A percentile compares a stretch with the other conserved stretches of the same genome.
phyloP scores from a whole-genome alignment of 768 basidiomycete genomes.

The Leccinum barrowsii region DNA sequence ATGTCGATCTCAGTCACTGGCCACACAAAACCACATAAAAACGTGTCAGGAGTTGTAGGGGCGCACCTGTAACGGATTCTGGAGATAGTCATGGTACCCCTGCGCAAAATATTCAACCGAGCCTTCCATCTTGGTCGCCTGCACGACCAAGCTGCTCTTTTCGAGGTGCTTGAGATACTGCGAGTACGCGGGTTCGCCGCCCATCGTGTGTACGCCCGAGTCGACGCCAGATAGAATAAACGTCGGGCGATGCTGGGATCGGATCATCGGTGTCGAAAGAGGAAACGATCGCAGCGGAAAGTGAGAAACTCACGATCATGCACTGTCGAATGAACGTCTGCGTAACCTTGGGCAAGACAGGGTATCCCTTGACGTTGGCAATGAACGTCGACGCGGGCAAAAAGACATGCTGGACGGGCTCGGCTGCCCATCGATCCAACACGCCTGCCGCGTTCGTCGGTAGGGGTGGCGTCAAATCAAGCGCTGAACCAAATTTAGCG shows the following conservation, averaged over 20 bases:
- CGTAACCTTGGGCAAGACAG: conserved; percentile 90
- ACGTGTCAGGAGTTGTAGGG: background rate
- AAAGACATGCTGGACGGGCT: conserved; percentile 86
- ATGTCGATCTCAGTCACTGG: background rate
- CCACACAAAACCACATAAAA: background rate
- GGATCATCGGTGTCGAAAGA: background rate
- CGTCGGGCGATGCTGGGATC: conserved; percentile 75
- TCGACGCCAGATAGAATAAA: conserved; percentile 75
- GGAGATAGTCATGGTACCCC: conserved; percentile 93
- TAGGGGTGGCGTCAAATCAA: conserved; percentile 87
- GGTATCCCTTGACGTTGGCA: conserved; percentile 94
- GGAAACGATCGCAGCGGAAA: too few species aligned
- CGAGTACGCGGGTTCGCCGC: conserved; percentile 83
- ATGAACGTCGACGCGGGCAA: conserved; percentile 91
- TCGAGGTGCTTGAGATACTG: conserved; percentile 87
- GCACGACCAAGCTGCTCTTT: conserved; percentile 65
- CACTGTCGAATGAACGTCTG: conserved; percentile 88
- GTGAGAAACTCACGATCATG: conserved; percentile 62
- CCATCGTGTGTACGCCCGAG: conserved; percentile 63
- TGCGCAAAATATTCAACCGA: conserved; percentile 88
- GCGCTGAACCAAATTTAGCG: conserved; percentile 50
- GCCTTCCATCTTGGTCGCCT: conserved; percentile 60
- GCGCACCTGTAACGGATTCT: conserved; percentile 86
- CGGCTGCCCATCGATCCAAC: conserved; percentile 86
- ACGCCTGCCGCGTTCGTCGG: conserved; percentile 74